Conservation (phyloP, 306 rosid species). For the Elaeagnus macrophylla region DNA sequence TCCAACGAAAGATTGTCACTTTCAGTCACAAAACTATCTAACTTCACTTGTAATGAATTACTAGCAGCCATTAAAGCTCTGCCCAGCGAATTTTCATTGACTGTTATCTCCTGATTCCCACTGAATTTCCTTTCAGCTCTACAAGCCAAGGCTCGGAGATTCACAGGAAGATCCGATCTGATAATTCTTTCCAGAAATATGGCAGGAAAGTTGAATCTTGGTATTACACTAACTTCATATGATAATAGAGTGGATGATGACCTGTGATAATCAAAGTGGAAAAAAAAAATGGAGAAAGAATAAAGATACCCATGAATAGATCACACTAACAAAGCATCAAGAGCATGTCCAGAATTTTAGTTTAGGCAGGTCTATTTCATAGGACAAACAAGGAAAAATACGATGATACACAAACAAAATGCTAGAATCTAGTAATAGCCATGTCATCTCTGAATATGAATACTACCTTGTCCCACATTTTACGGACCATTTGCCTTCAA, state of each 20-base stretch:
- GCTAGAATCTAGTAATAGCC: constrained; percentile 3
- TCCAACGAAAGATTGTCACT: constrained; percentile 28
- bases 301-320: too few relatives aligned
- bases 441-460: constrained; percentile 12
- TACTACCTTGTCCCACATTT: constrained; percentile 68
- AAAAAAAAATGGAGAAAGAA: too few relatives aligned
- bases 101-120: constrained; percentile 30
- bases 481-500: constrained; percentile 89
- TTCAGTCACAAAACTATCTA: constrained; percentile 34
- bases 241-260: constrained; percentile 62
- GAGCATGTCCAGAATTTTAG: not conserved
- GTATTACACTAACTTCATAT: constrained; percentile 85
- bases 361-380: too few relatives aligned
- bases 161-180: constrained; percentile 89
- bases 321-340: not conserved
- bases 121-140: constrained; percentile 56
- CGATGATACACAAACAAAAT: not conserved
- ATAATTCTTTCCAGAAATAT: constrained; percentile 86
- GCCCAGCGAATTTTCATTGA: constrained; percentile 21
- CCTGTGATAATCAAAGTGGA: constrained; percentile 27
- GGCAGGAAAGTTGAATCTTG: constrained; percentile 89
- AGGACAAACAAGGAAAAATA: too few relatives aligned
- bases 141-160: constrained; percentile 76
- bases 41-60: constrained; percentile 26
- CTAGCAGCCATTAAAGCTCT: constrained; percentile 21